Evolutionary conservation across 2,329 filamentous ascomycete species (phyloP).

Genomic region (Plenodomus lindquistii): DNA sequence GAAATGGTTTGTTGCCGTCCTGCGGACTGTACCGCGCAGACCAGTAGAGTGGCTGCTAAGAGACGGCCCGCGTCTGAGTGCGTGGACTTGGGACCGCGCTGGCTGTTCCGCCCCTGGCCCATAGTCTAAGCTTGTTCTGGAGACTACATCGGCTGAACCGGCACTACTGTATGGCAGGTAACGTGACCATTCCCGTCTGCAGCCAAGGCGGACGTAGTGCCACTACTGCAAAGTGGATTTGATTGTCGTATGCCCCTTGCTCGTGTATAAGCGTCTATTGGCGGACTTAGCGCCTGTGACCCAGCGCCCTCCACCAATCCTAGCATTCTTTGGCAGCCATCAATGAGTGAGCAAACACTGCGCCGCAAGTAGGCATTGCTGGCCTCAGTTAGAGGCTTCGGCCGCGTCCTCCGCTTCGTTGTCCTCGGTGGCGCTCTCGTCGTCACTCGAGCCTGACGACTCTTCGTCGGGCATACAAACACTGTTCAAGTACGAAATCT

Average conservation of each 20-base stretch:
- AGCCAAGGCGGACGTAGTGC: conserved; percentile 18
- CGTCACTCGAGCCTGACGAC: conserved; percentile 34
- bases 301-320: conserved; percentile 2
- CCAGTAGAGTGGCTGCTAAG: conserved; percentile 20
- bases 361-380: conserved; percentile 22
- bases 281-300: conserved; percentile 24
- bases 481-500: conserved; percentile 56
- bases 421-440: conserved; percentile 25
- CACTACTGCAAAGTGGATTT: conserved; percentile 21
- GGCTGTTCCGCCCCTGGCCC: not conserved
- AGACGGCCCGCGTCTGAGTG: conserved; percentile 18
- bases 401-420: conserved; percentile 11
- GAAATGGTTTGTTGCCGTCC: not conserved
- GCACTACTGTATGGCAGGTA: conserved; percentile 7
- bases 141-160: conserved; percentile 6
- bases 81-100: conserved; percentile 14
- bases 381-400: conserved; percentile 13
- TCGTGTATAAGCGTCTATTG: conserved; percentile 30
- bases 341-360: conserved; percentile 4
- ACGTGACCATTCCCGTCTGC: conserved; percentile 26
- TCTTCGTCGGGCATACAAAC: conserved; percentile 55
- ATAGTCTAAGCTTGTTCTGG: not conserved
- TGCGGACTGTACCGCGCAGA: conserved; percentile 1
- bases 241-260: conserved; percentile 16
- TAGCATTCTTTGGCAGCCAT: not conserved